Evolutionary conservation across 2,329 filamentous ascomycete species (phyloP).

Genomic region (Davidsoniella australis): DNA sequence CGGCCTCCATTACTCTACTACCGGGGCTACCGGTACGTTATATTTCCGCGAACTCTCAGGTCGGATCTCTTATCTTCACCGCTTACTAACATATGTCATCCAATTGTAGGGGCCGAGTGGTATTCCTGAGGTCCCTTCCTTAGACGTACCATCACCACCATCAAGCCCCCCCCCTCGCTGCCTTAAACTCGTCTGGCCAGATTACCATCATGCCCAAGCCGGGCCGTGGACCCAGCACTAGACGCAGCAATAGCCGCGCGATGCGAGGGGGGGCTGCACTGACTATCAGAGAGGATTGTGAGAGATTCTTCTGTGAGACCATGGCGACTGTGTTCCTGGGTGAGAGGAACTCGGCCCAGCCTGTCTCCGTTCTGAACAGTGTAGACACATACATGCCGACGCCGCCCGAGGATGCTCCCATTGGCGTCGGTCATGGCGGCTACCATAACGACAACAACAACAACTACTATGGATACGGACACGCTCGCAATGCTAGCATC

Average conservation of each 20-base stretch:
- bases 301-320: constrained; percentile 98
- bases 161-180: constrained; percentile 81
- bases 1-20: constrained; percentile 92
- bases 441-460: not conserved
- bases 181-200: constrained; percentile 46
- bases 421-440: not conserved
- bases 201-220: constrained; percentile 45
- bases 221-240: constrained; percentile 17
- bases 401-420: constrained; percentile 15
- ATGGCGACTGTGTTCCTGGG: constrained; percentile 87
- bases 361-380: constrained; percentile 79
- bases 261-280: constrained; percentile 83
- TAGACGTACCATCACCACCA: constrained; percentile 69
- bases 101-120: constrained; percentile 57
- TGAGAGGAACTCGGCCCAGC: constrained; percentile 66
- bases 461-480: not conserved
- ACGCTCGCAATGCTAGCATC: not conserved
- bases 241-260: constrained; percentile 25
- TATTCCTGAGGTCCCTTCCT: constrained; percentile 83
- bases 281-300: constrained; percentile 98
- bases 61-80: not conserved
- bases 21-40: constrained; percentile 56
- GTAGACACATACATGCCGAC: constrained; percentile 24
- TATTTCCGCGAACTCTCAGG: not conserved
- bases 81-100: constrained; percentile 12